Percentiles rank a stretch among this genome's conserved stretches.
These are phyloP conservation scores for Candida gigantensis DNA, from an alignment of 1,139 yeast genomes.

Conservation along the genomic window DNA sequence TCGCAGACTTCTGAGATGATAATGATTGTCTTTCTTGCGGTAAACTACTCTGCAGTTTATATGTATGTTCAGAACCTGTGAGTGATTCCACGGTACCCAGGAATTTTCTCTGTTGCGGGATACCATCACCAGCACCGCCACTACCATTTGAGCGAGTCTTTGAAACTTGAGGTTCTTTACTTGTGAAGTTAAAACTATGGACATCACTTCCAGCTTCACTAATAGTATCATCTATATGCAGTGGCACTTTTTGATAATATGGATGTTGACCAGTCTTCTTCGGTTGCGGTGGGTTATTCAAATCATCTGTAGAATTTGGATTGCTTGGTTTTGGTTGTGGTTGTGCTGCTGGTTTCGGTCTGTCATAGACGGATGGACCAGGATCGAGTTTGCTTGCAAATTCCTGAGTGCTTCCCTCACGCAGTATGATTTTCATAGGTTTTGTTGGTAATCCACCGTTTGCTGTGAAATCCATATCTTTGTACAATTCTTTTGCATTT, in stretches of 20 bases:
- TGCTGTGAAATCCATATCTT: constrained; percentile 44
- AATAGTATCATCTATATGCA: constrained; percentile 8
- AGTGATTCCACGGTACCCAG: constrained; percentile 30
- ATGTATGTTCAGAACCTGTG: constrained; percentile 27
- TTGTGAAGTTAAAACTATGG: constrained; percentile 35
- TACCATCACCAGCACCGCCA: constrained; percentile 24
- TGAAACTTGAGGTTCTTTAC: constrained; percentile 25
- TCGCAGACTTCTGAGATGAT: constrained; percentile 9
- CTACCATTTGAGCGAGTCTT: constrained; percentile 31
- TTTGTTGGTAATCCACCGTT: constrained; percentile 46
- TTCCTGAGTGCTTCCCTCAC: constrained; percentile 5
- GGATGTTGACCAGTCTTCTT: constrained; percentile 16
- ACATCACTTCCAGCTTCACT: constrained; percentile 23
- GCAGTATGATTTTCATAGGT: constrained; percentile 40
- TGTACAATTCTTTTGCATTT: constrained; percentile 24
- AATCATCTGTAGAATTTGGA: neutral
- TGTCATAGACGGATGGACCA: constrained; percentile 6
- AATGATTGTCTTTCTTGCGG: constrained; percentile 3
- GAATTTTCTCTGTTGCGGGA: constrained; percentile 19
- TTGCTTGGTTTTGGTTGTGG: neutral
- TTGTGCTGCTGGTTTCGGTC: constrained; percentile 1
- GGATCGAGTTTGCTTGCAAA: constrained; percentile 4
- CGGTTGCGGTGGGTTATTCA: neutral
- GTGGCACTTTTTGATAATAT: constrained; percentile 16
- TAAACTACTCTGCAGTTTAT: constrained; percentile 3